Base-by-base conservation (phyloP, 192 early-diverging fungal genomes). In the Borealophlyctis nickersoniae region DNA sequence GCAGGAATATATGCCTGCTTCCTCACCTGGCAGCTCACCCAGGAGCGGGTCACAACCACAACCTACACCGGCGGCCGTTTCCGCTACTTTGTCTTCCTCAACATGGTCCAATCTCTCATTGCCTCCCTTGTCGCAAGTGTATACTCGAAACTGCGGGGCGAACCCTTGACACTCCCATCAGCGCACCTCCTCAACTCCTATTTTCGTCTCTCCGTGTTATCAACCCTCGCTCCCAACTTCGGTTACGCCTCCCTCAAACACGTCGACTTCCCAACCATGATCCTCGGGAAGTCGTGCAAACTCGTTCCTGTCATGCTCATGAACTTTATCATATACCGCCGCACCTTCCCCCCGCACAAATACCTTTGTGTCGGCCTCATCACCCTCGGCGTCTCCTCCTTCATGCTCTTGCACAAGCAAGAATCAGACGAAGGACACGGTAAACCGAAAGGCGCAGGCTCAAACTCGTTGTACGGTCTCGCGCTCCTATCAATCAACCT, bases 231-330 rank as follows among this genome's bases (percentile, higher is more conserved):
- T 4, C 88, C 92, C 3, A 92, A 89, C 4, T 97, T 99, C 71
- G 94, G 94, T 4, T 99, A 96, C 80, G 90, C 88, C 30, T 82
- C 94, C 34, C 76, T 99, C 45, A 86, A 88, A 36, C 91, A 96
- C 70, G 92, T 99, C 62, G 94, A 99, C 76, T 99, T 96, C 73
- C 95, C 94, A 29, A 97, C 96, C 9, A 86, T 96, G 85, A 95
- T 97, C 39, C 76, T 99, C 28, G 93, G 94, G 34, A 96, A 96
- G 70, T 94, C 94, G 28, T 95, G 94, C 79, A 97, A 97, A 66
- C 84, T 99, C 55, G 84, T 99, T 22, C 96, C 96, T 3, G 94
- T 98, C 16, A 83, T 98, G 79, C 53, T 93, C 49, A 98, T 98
- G 96, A 93, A 92, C 74, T 87, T 91, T 57, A 49, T 98, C 28